Evolutionary conservation across 1,284 basidiomycete genomes (phyloP).

Genomic region (Garcileccinum viscosum): DNA sequence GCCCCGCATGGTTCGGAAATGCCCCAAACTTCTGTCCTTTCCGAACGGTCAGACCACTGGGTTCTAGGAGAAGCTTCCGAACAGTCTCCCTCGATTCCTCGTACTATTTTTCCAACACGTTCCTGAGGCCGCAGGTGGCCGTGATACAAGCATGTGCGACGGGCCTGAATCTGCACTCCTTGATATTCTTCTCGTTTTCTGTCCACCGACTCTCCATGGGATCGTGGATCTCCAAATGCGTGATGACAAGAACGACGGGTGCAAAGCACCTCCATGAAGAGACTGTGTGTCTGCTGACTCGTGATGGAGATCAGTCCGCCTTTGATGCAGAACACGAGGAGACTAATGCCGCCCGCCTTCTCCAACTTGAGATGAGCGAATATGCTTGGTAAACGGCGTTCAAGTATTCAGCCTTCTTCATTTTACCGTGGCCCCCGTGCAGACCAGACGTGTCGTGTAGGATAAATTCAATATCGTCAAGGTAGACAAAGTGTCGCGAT

Average conservation of each 20-base stretch:
- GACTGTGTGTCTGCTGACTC: conserved; percentile 39
- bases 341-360: conserved; percentile 39
- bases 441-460: conserved; percentile 49
- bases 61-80: conserved; percentile 26
- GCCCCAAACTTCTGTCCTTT: conserved; percentile 34
- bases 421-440: conserved; percentile 39
- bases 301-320: conserved; percentile 41
- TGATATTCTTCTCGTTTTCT: conserved; percentile 31
- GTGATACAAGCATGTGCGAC: conserved; percentile 38
- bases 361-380: conserved; percentile 41
- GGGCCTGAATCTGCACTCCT: conserved; percentile 30
- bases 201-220: conserved; percentile 41
- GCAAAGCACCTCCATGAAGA: conserved; percentile 38
- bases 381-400: conserved; percentile 40
- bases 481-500: conserved; percentile 12
- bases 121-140: conserved; percentile 28
- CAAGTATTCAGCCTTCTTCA: conserved; percentile 31
- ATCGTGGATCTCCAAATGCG: conserved; percentile 42
- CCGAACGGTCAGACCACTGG: conserved; percentile 25
- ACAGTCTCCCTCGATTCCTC: conserved; percentile 24
- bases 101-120: conserved; percentile 31
- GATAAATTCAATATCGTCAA: conserved; percentile 25
- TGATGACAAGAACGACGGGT: conserved; percentile 45
- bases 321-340: conserved; percentile 48
- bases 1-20: conserved; percentile 19